Percentiles rank a stretch among this genome's conserved stretches.
Conservation (phyloP, 768 basidiomycete genomes). For the Tulasnella calospora region DNA sequence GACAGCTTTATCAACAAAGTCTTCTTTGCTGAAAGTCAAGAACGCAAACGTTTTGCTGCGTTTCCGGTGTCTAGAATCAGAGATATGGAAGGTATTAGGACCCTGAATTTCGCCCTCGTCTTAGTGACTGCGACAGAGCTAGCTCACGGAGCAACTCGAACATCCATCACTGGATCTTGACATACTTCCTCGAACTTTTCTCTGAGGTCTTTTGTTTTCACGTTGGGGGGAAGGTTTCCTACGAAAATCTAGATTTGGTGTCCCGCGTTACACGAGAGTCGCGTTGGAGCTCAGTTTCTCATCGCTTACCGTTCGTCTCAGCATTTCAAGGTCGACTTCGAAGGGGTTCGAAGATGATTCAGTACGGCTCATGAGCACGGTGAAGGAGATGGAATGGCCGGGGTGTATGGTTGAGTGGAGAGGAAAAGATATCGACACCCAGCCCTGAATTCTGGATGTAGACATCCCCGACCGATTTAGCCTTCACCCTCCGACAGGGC, state of each 20-base stretch:
- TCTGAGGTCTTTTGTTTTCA: not conserved
- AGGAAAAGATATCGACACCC: no score
- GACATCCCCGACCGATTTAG: not conserved
- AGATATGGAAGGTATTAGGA: not conserved
- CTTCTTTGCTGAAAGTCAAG: not conserved
- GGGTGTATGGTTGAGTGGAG: not conserved
- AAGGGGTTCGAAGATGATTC: not conserved
- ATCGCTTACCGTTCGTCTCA: not conserved
- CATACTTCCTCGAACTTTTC: not conserved
- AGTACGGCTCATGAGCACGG: not conserved
- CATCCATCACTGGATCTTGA: not conserved
- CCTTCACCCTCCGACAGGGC: not conserved
- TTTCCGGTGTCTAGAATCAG: not conserved
- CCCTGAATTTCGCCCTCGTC: not conserved
- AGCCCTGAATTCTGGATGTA: no score
- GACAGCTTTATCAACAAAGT: not conserved
- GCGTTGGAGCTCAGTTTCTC: not conserved
- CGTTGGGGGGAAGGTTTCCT: not conserved
- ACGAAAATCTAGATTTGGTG: not conserved
- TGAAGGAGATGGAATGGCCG: not conserved
- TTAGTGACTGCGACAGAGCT: not conserved
- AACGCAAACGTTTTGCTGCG: not conserved
- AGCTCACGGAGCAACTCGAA: not conserved
- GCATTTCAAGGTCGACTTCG: not conserved
- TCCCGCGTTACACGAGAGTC: not conserved